Evolutionary conservation across 225 moss, liverwort and hornwort genomes (phyloP).

Genomic region (Bryoerythrophyllum caledonicum): DNA sequence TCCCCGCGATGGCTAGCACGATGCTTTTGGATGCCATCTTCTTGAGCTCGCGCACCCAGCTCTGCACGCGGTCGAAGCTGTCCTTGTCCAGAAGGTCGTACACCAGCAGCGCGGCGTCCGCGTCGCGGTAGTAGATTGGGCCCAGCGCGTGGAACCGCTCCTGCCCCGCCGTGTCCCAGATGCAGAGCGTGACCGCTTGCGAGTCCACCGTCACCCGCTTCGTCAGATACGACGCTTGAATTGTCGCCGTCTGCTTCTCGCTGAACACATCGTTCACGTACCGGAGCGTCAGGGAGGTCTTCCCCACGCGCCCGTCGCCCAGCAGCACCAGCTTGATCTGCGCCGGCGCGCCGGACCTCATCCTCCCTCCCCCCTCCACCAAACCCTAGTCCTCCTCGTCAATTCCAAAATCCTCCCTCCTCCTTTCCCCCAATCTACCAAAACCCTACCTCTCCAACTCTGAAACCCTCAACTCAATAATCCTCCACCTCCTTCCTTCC

Average conservation of each 20-base stretch:
- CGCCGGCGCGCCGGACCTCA: conserved; percentile 42
- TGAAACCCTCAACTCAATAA: neutral
- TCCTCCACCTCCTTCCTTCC: neutral
- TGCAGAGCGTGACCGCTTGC: conserved; percentile 69
- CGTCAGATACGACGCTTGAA: conserved; percentile 92
- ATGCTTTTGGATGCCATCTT: conserved; percentile 95
- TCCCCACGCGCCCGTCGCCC: conserved; percentile 85
- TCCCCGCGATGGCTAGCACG: conserved; percentile 86
- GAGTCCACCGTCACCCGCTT: conserved; percentile 79
- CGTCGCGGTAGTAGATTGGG: conserved; percentile 96
- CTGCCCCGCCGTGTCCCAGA: conserved; percentile 99
- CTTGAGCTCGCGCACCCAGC: conserved; percentile 96
- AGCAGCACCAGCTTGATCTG: conserved; percentile 57
- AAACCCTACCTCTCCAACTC: neutral
- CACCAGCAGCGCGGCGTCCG: conserved; percentile 91
- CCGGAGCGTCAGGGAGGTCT: conserved; percentile 84
- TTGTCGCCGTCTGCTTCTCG: conserved; percentile 87
- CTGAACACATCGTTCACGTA: conserved; percentile 91
- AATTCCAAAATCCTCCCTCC: conserved; percentile 25
- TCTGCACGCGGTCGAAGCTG: conserved; percentile 88
- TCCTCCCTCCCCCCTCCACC: conserved; percentile 27
- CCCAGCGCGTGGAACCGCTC: conserved; percentile 98
- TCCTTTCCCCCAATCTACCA: neutral
- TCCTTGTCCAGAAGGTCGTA: conserved; percentile 95
- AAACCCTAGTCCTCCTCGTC: neutral